These are phyloP conservation scores for Magnolia changhungtana DNA, from an alignment of 164 flowering plant genomes.

Conservation along the genomic window DNA sequence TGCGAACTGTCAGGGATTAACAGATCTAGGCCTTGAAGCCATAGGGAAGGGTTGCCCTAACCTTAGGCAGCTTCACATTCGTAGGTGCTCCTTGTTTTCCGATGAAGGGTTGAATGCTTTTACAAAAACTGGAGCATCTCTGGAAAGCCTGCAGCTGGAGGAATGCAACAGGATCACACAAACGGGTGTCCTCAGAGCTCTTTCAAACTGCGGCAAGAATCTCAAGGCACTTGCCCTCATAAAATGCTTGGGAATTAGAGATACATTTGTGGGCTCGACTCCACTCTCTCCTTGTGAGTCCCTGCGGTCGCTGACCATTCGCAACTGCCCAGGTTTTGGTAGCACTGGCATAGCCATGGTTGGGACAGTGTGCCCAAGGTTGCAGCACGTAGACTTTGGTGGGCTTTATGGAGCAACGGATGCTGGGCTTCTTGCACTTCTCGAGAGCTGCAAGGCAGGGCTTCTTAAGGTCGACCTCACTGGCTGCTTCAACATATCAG, in stretches of 20 bases:
- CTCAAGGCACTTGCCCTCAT: conserved; percentile 50
- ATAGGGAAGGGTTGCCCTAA: conserved; percentile 68
- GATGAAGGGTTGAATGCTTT: conserved; percentile 61
- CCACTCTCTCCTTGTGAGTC: conserved; percentile 37
- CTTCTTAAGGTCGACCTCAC: conserved; percentile 53
- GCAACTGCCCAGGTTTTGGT: conserved; percentile 67
- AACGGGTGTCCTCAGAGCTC: conserved; percentile 46
- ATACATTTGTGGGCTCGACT: conserved; percentile 23
- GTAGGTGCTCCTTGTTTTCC: conserved; percentile 50
- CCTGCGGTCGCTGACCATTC: conserved; percentile 45
- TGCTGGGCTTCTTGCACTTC: conserved; percentile 46
- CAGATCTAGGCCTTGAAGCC: conserved; percentile 64
- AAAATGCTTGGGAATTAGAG: conserved; percentile 58
- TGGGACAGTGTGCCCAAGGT: conserved; percentile 55
- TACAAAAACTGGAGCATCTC: conserved; percentile 46
- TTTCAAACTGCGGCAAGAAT: conserved; percentile 41
- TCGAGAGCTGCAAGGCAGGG: conserved; percentile 41
- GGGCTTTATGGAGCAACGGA: conserved; percentile 64
- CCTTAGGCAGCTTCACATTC: conserved; percentile 50
- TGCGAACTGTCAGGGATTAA: conserved; percentile 59
- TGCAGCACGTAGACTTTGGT: conserved; percentile 48
- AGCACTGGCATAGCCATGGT: conserved; percentile 39
- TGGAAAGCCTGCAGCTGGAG: conserved; percentile 57
- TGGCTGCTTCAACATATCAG: conserved; percentile 54
- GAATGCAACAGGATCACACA: conserved; percentile 72